Base-by-base conservation (phyloP, 2,329 filamentous ascomycete genomes). In the Colletotrichum horii region DNA sequence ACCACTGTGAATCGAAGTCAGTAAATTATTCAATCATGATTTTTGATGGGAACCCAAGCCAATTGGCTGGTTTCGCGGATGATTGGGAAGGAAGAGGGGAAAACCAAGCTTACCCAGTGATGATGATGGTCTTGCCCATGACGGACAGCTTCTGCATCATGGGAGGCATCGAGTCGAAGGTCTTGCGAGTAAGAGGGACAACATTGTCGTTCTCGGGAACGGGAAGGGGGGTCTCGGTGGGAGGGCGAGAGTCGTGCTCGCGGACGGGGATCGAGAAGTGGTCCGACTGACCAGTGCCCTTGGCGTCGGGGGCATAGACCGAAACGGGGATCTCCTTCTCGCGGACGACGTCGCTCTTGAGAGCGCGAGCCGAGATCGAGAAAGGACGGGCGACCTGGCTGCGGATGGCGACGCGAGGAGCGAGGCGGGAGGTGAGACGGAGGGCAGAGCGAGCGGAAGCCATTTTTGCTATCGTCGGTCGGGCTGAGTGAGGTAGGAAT, bases 121-220 rank as follows among this genome's bases (percentile, higher is more conserved):
- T 85, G 78, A 95, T 89, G 78, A 94, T 93, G 71, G 93, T 91
- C 89, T 95, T 95, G 82, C 88, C 92, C 83, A 90, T 90, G 76
- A 95, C 88, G 68, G 89, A 91, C 89, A 94, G 93, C 84, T 90
- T 93, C 84, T 92, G 89, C 85, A 95, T 88, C 43, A 92, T 95
- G 34, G 89, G 88, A 7, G 93, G 90, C 82, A 78, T 87, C 58
- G 87, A 83, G 65, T 88, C 83, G 83, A 88, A 92, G 71, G 91
- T 86, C 79, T 88, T 86, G 76, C 88, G 85, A 77, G 86, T 87
- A 60, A 93, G 86, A 24, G 91, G 91, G 30, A 85, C 80, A 65
- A 92, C 86, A 16, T 84, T 81, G 62, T 89, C 87, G 66, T 89
- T 84, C 79, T 90, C 88, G 58, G 83, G 79, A 16, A 81, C 80